Conservation (phyloP, 768 basidiomycete genomes). For the Leccinellum albellum region DNA sequence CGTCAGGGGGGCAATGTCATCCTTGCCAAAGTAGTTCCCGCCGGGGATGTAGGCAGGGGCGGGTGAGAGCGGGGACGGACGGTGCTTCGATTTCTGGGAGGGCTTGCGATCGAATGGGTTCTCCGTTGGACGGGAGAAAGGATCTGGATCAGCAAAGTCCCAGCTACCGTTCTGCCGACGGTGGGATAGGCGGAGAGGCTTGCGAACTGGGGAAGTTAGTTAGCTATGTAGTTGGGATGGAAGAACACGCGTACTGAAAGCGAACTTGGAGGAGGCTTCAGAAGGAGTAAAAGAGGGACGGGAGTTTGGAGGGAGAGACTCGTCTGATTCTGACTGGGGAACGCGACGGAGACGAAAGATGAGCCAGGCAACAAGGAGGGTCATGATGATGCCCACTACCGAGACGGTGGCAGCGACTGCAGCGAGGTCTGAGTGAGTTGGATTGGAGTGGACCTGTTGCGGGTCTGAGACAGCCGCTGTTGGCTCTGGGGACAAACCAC, state of each 20-base stretch:
- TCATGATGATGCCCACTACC: constrained; percentile 24
- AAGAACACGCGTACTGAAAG: constrained; percentile 18
- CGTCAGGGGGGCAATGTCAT: constrained; percentile 15
- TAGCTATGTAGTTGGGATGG: background rate
- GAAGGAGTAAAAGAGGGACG: constrained; percentile 24
- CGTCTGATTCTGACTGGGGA: background rate
- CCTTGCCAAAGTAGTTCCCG: constrained; percentile 18
- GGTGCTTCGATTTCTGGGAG: constrained; percentile 6
- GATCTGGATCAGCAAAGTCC: constrained; percentile 32
- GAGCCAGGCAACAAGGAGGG: constrained; percentile 25
- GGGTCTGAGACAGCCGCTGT: background rate
- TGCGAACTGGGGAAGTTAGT: constrained; percentile 21
- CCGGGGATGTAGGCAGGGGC: constrained; percentile 5
- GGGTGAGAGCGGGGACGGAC: constrained; percentile 13
- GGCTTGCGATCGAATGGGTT: background rate
- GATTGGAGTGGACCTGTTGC: constrained; percentile 7
- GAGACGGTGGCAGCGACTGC: constrained; percentile 26
- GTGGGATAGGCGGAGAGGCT: constrained; percentile 23
- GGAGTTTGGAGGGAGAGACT: background rate
- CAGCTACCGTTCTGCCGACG: constrained; percentile 19
- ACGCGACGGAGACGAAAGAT: constrained; percentile 21
- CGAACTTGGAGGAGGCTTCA: constrained; percentile 27
- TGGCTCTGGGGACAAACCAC: background rate
- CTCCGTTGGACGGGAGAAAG: constrained; percentile 7
- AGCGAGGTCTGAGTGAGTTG: constrained; percentile 14